phyloP scores from a whole-genome alignment of 179 eudicot genomes.

The Carnegiea gigantea region DNA sequence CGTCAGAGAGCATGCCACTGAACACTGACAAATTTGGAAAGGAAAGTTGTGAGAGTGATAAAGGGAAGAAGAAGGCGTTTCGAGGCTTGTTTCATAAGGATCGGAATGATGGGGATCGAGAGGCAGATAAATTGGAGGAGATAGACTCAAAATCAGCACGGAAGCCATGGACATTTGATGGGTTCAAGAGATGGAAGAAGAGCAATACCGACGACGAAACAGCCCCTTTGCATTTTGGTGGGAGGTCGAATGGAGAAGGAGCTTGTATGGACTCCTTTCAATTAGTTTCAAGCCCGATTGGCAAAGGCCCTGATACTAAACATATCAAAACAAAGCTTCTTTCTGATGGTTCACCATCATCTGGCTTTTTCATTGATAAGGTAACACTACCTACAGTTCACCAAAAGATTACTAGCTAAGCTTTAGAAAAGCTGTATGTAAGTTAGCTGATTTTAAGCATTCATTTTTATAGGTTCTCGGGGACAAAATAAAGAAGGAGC shows the following conservation, averaged over 20 bases:
- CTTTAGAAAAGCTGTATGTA: too few species aligned
- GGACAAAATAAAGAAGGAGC: constrained; percentile 74
- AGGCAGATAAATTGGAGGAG: constrained; percentile 26
- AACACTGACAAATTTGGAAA: constrained; percentile 27
- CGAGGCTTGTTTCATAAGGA: constrained; percentile 33
- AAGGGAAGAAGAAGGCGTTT: constrained; percentile 41
- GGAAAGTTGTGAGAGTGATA: constrained; percentile 28
- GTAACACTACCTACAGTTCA: constrained; percentile 27
- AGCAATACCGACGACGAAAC: constrained; percentile 55
- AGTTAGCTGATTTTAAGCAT: background rate
- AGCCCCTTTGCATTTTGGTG: constrained; percentile 41
- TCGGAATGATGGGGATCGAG: constrained; percentile 23
- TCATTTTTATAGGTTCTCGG: constrained; percentile 51
- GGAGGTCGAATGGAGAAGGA: constrained; percentile 37
- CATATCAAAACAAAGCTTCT: constrained; percentile 59
- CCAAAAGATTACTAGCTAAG: too few species aligned
- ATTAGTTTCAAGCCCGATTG: constrained; percentile 30
- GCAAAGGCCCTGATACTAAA: constrained; percentile 53
- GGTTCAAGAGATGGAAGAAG: constrained; percentile 72
- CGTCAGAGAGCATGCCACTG: constrained; percentile 45
- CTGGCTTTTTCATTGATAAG: constrained; percentile 80
- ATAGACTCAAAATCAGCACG: constrained; percentile 31
- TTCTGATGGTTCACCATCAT: constrained; percentile 49
- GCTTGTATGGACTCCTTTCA: constrained; percentile 25
- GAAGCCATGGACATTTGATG: constrained; percentile 62